Evolutionary conservation across 1,284 basidiomycete species (phyloP), one percentile per base, ranked within the genome.

Genomic region (Apiotrichum gamsii): DNA sequence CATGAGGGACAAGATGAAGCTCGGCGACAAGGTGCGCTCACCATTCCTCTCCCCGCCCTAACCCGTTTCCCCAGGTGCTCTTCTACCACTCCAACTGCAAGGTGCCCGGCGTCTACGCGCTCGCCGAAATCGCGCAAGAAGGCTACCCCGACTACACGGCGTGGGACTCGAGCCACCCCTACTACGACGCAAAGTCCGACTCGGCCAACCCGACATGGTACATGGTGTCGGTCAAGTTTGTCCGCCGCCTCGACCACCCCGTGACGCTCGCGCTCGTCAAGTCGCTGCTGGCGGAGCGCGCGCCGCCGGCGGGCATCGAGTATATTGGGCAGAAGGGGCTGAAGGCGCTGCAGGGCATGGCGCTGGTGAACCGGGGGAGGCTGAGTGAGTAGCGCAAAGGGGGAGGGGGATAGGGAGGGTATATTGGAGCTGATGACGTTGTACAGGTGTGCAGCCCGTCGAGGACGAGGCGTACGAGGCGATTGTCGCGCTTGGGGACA

Each of bases 41-140:
- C 11, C 11, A 28, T 6, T 28, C 25, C 25, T 11, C 25, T 6
- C 25, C 25, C 11, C 25, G 8, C 11, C 25, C 2, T 19, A 10
- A 34, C 3, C 23, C 14, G 19, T 16, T 18, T 29, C 11, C n/a
- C n/a, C 32, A 67, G 57, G 71, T 77, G n/a, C 61, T 79, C 9
- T 79, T 79, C 73, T 97, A 96, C 68, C 90, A 95, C 64, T 93
- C 89, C 16, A 97, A 90, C 68, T 89, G 85, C 73, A 94, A 91
- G 74, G 78, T 71, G 33, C 91, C 90, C 20, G 90, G 90, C 15
- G 82, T 94, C 39, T 87, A 85, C 42, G 90, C 80, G 8, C 82
- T 91, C 61, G 89, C 89, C 6, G 80, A 85, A 76, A 84, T 93
- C 8, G 77, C 77, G 18, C 87, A 82, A 67, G 85, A 88, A 67